Conservation (phyloP, 139 green algal species). For the Tetraselmis chui region DNA sequence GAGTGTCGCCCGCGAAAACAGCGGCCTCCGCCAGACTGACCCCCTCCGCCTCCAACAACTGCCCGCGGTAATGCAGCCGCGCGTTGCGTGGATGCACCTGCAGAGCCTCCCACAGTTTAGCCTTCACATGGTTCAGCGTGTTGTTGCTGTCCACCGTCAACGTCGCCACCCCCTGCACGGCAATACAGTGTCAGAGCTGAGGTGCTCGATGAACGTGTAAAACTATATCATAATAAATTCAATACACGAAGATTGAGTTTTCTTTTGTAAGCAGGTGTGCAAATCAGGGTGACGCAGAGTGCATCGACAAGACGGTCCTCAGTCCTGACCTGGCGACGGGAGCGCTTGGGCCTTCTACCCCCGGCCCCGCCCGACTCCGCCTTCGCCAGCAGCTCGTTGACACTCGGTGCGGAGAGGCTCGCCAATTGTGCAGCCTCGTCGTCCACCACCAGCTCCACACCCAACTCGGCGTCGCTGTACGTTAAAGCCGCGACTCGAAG, state of each 20-base stretch:
- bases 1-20: neutral
- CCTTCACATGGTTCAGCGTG: neutral
- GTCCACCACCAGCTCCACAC: neutral
- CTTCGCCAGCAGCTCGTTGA: neutral
- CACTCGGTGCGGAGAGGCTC: neutral
- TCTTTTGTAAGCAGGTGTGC: no score
- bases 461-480: neutral
- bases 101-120: neutral
- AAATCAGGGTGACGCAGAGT: no score
- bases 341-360: neutral
- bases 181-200: no score
- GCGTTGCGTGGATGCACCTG: neutral
- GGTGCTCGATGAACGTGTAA: no score
- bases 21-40: neutral
- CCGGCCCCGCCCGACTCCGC: no score
- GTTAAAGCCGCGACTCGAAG: neutral
- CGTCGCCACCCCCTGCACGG: neutral
- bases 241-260: no score
- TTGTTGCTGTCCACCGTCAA: neutral
- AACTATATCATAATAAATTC: no score
- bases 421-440: neutral
- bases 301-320: no score
- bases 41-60: neutral
- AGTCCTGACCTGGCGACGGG: neutral
- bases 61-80: neutral